A percentile compares a stretch with the other conserved stretches of the same genome.
Conservation (phyloP, 169 alveolate species). For the Cryptosporidium ubiquitum region DNA sequence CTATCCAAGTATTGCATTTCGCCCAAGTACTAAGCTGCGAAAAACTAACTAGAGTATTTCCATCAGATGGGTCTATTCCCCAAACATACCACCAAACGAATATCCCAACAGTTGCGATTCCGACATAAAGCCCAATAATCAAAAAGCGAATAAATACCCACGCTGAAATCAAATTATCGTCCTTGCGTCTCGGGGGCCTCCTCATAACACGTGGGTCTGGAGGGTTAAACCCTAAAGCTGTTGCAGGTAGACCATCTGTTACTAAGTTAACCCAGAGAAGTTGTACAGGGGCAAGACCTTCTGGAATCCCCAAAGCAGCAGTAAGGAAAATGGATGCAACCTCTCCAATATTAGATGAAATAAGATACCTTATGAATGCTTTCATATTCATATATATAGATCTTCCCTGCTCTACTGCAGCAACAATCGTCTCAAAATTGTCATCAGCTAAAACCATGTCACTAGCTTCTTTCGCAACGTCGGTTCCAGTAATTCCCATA, state of each 20-base stretch:
- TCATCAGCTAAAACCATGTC: conserved; percentile 99
- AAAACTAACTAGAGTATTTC: conserved; percentile 92
- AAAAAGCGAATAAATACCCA: conserved; percentile 94
- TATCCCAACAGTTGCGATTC: conserved; percentile 97
- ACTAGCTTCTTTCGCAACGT: conserved; percentile 99
- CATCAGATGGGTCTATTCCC: conserved; percentile 91
- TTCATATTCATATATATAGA: conserved; percentile 98
- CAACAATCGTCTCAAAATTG: conserved; percentile 97
- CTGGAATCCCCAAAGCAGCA: conserved; percentile 98
- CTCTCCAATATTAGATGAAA: conserved; percentile 99
- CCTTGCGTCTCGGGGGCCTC: conserved; percentile 95
- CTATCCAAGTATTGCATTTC: conserved; percentile 90
- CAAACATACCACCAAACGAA: conserved; percentile 94
- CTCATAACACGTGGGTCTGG: conserved; percentile 98
- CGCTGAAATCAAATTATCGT: conserved; percentile 93
- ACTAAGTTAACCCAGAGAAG: conserved; percentile 99
- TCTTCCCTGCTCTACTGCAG: conserved; percentile 99
- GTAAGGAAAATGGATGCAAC: conserved; percentile 99
- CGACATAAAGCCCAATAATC: conserved; percentile 97
- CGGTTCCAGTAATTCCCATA: conserved; percentile 99
- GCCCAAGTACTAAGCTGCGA: conserved; percentile 91
- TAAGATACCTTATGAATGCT: conserved; percentile 97
- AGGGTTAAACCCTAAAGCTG: conserved; percentile 99
- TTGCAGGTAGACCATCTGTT: conserved; percentile 99
- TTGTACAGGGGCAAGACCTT: conserved; percentile 97